Evolutionary conservation across 768 basidiomycete genomes (phyloP), one percentile per base, ranked within the genome.

Genomic region (Cyclocybe aegerita): DNA sequence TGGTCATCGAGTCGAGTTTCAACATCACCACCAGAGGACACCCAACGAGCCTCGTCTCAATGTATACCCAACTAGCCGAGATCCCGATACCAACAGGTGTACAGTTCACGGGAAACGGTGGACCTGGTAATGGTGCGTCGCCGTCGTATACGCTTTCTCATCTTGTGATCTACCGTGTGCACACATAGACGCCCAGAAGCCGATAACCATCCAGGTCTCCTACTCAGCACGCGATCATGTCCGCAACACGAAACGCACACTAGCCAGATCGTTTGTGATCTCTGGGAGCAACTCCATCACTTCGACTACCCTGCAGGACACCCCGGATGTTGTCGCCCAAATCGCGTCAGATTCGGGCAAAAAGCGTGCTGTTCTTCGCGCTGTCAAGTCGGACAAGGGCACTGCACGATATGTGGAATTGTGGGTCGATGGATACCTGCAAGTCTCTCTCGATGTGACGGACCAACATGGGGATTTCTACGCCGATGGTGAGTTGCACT

Each of bases 331-430:
- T 29, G 54, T 77, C 14, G 72, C 69, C 4, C 69, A 72, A n/a
- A 58, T 66, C 4, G 48, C 68, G 9, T 84, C 84, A 7, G 70
- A 76, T 0, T 71, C 70, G 5, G 68, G 68, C 12, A 60, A 60
- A 15, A 66, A 66, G 10, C 68, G 73, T 1, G 85, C 78, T 1
- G 55, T 80, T 34, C 70, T 88, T 31, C 73, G 77, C 6, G 69
- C 70, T 52, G 51, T 52, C 1, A 69, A 69, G 44, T 70, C 71
- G 30, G 55, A 61, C 2, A 32, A 61, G 1, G 65, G 65, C 2
- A 70, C 75, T 52, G 79, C 73, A 53, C 73, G 83, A 32, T 78
- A 72, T 46, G 74, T 88, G 0, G 86, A 89, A 61, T 65, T 88
- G 10, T 87, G 85, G 83, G 58, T 64, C 0, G 72, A 69, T 0